These are phyloP conservation scores for Erythrophleum fordii DNA, from an alignment of 306 rosid species.

Conservation along the genomic window DNA sequence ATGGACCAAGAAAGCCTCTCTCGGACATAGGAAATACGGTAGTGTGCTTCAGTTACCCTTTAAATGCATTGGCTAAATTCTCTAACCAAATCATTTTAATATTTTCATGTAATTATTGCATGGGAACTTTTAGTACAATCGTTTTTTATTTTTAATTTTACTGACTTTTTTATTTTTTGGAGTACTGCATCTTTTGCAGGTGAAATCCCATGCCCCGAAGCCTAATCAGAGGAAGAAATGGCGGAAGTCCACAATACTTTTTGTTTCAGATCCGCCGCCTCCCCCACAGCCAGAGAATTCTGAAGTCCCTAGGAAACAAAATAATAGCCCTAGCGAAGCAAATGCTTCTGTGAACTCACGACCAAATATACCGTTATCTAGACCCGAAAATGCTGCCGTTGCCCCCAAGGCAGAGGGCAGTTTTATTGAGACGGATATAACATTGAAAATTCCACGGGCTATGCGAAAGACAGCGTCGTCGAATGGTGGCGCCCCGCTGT, in stretches of 20 bases:
- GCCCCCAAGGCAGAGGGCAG: slow-evolving; percentile 47
- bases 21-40: slow-evolving; percentile 86
- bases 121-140: background rate
- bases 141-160: background rate
- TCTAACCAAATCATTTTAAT: background rate
- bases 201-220: slow-evolving; percentile 68
- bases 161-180: background rate
- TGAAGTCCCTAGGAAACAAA: slow-evolving; percentile 45
- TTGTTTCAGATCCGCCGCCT: slow-evolving; percentile 72
- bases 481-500: slow-evolving; percentile 54
- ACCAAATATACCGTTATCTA: slow-evolving; percentile 26
- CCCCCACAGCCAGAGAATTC: slow-evolving; percentile 51
- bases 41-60: slow-evolving; percentile 45
- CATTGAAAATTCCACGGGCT: slow-evolving; percentile 78
- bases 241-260: slow-evolving; percentile 67
- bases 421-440: slow-evolving; percentile 47
- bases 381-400: slow-evolving; percentile 32
- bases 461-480: slow-evolving; percentile 66
- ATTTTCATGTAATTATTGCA: background rate
- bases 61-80: background rate
- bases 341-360: slow-evolving; percentile 32
- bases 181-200: slow-evolving; percentile 46
- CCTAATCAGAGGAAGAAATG: slow-evolving; percentile 81
- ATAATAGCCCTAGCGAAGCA: slow-evolving; percentile 22
- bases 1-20: slow-evolving; percentile 68